phyloP scores from a whole-genome alignment of 495 filamentous ascomycete genomes.

The Penicillium mononematosum region DNA sequence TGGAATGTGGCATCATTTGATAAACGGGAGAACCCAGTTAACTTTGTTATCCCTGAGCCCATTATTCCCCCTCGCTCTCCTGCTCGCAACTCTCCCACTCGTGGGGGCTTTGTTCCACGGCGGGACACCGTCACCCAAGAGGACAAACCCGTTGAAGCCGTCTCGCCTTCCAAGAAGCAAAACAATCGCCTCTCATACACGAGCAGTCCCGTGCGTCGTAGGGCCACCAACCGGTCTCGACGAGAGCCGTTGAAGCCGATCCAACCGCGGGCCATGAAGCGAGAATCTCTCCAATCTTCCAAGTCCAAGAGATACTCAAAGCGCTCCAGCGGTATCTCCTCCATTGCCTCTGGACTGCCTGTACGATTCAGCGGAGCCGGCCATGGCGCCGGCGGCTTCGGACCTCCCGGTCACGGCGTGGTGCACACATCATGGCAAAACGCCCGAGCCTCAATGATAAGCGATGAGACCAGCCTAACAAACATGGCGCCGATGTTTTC shows the following conservation, averaged over 20 bases:
- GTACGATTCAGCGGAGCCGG: conserved; percentile 47
- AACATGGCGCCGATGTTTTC: conserved; percentile 43
- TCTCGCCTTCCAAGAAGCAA: conserved; percentile 25
- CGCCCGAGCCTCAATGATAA: conserved; percentile 37
- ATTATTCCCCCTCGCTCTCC: conserved; percentile 33
- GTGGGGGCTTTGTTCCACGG: conserved; percentile 31
- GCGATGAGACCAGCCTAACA: conserved; percentile 39
- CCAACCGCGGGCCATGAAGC: conserved; percentile 44
- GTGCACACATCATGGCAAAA: conserved; percentile 52
- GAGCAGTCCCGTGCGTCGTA: conserved; percentile 34
- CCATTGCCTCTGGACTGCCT: conserved; percentile 39
- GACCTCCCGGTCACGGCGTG: conserved; percentile 44
- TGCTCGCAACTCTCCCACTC: conserved; percentile 28
- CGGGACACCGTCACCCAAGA: conserved; percentile 27
- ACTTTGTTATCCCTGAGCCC: conserved; percentile 19
- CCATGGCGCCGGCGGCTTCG: conserved; percentile 50
- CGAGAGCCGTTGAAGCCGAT: conserved; percentile 43
- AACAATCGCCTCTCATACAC: conserved; percentile 35
- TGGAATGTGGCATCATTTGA: conserved; percentile 36
- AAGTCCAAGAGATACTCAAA: conserved; percentile 44
- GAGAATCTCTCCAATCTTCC: conserved; percentile 42
- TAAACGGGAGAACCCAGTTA: conserved; percentile 22
- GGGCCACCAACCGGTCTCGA: conserved; percentile 33
- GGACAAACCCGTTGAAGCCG: conserved; percentile 20
- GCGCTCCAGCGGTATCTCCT: conserved; percentile 46